phyloP scores from a whole-genome alignment of 352 stramenopile genomes.

The Plasmopara halstedii region DNA sequence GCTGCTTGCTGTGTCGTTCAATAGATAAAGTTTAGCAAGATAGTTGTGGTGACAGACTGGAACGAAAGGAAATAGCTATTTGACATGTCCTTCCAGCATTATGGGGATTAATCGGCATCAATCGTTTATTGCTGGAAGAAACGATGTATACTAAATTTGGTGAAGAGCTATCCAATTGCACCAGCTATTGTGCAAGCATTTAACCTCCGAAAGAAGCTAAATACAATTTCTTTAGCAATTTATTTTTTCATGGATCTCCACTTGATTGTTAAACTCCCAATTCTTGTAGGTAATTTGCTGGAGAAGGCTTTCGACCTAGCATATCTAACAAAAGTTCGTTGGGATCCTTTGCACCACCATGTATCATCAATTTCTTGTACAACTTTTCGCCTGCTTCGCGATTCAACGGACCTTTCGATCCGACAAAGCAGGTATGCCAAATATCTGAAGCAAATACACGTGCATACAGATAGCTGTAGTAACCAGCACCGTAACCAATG shows the following conservation, averaged over 20 bases:
- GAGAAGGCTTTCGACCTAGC: constrained; percentile 51
- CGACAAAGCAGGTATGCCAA: constrained; percentile 68
- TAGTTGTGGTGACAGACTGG: too few relatives aligned
- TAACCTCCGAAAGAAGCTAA: constrained; percentile 15
- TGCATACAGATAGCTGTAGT: constrained; percentile 90
- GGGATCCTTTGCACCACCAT: constrained; percentile 84
- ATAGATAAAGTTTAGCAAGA: too few relatives aligned
- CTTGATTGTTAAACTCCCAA: constrained; percentile 39
- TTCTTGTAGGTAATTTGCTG: constrained; percentile 60
- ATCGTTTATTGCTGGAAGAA: constrained; percentile 8
- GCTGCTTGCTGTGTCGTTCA: constrained; percentile 63
- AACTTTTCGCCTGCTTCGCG: constrained; percentile 47
- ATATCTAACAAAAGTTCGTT: constrained; percentile 74
- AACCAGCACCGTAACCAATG: constrained; percentile 85
- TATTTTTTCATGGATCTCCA: constrained; percentile 27
- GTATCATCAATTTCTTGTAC: constrained; percentile 65
- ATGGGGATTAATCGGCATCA: constrained; percentile 6
- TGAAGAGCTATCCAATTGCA: neutral
- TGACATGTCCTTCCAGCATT: neutral
- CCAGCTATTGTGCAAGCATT: constrained; percentile 27
- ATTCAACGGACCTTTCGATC: constrained; percentile 47
- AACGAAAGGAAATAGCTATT: too few relatives aligned
- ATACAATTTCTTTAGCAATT: constrained; percentile 21
- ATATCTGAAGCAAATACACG: constrained; percentile 87
- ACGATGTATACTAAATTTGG: too few relatives aligned